Base-by-base conservation (phyloP, 768 basidiomycete genomes). In the Boletus coccyginus region DNA sequence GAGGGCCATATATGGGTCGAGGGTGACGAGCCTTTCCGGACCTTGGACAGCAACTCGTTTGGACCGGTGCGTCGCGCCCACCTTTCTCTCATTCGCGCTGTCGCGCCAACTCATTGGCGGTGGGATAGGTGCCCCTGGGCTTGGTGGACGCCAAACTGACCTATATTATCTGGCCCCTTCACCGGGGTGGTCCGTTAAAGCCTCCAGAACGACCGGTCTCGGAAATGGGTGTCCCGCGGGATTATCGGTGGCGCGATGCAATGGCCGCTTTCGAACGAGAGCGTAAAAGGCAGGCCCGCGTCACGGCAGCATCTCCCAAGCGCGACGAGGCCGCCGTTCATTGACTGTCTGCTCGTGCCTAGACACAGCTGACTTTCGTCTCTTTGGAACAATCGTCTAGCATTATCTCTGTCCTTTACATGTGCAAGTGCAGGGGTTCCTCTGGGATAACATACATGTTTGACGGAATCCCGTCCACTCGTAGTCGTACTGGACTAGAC, bases 1-100 rank as follows among this genome's bases (percentile, higher is more conserved):
- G 56, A 72, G 62, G 86, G 86, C 1, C 84, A 89, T 56, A 75
- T 84, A 40, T 91, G 89, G 89, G 78, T 90, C 49, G 88, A 91
- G 80, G 88, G 68, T 33, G 66, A 61, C 33, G 64, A 66, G 29
- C 42, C 63, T 6, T 71, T 56, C 29, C 77, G 81, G 53, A 87
- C 83, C 10, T 77, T 84, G 51, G 89, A 90, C 63, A 90, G 87
- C 73, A 90, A 89, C 66, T 68, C 74, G 1, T 88, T 87, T 67
- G 88, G 89, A 8, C 84, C 88, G 10, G 87, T 88, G 66, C 57
- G 78, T 70, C 14, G 43, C 39, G 2, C 44, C 44, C 13, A 14
- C 50, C 8, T 56, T 12, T 59, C 13, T 38, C 56, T 38, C 50
- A 47, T 48, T 38, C 50, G 6, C 1, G 14, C 16, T 4, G 39